These are phyloP conservation scores for Thelonectria olida DNA, from an alignment of 2,329 filamentous ascomycete species.

Conservation along the genomic window DNA sequence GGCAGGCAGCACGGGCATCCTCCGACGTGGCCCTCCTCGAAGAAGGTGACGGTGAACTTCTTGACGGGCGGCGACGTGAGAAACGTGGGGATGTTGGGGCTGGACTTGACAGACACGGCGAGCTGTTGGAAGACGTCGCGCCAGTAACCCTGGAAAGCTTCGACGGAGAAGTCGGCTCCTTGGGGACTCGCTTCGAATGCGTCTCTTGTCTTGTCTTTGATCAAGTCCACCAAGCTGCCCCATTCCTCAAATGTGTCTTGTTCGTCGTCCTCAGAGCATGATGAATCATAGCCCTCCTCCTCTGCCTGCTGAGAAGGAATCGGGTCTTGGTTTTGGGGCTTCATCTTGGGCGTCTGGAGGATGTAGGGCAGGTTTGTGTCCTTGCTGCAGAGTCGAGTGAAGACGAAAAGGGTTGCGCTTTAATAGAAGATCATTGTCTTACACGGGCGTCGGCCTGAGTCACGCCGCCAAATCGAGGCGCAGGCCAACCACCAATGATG, in stretches of 20 bases:
- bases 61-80: background rate
- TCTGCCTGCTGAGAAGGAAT: background rate
- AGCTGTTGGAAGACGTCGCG: background rate
- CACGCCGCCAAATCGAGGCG: no score
- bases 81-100: background rate
- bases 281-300: background rate
- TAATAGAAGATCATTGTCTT: background rate
- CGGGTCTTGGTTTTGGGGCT: background rate
- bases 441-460: no score
- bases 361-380: background rate
- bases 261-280: background rate
- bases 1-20: slow-evolving; percentile 5
- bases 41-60: slow-evolving; percentile 6
- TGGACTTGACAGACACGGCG: background rate
- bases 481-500: no score
- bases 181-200: background rate
- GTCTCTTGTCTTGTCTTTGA: background rate
- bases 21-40: background rate
- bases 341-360: background rate
- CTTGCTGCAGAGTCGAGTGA: background rate
- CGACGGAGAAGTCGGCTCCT: background rate
- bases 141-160: slow-evolving; percentile 7
- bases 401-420: background rate
- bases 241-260: slow-evolving; percentile 3
- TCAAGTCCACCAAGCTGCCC: background rate